Evolutionary conservation across 176 grass and related monocot genomes (phyloP), one percentile per base, ranked within the genome.

Genomic region (Phoenix roebelenii): DNA sequence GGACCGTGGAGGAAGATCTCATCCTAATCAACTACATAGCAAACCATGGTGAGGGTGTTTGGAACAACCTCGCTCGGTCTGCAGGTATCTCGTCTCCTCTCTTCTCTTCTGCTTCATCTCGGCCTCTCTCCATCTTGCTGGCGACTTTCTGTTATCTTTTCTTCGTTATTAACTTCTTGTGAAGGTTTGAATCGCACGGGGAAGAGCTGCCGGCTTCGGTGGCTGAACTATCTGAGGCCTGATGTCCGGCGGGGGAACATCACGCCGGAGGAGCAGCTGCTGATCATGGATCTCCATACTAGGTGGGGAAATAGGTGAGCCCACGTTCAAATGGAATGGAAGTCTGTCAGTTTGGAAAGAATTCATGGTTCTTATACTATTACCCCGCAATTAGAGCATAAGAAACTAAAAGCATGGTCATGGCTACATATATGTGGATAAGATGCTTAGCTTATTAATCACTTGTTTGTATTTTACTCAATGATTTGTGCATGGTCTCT

Each of bases 251-350:
- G 70, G 20, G 70, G 70, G 3, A 63, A 73, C 59, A 73, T 73
- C 25, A 63, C 70, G 51, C 70, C 59, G 12, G 70, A 63, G 59
- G 70, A 73, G 59, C 59, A 73, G 59, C 59, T 63, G 28, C 58
- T 73, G 50, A 73, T 73, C 59, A 73, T 73, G 70, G 70, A 73
- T 5, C 70, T 73, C 18, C 70, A 73, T 50, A 28, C 70, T 5
- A 62, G 51, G 53, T 73, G 70, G 70, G 70, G 70, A 20, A 73
- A 73, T 59, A 73, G 70, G 70, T 73, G 70, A 73, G 51, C 15
- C 14, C 23, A 50, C 1, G 49, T 64, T 50, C 5, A 51, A 16
- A 30, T 0, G 23, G 15, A 53, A 1, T 54, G 35, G 35, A 44
- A 44, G 7, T 14, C 35, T 44, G 35, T 12, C 12, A 44, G 10